These are phyloP conservation scores for Phytophthora vignae DNA, from an alignment of 352 stramenopile species.

Conservation along the genomic window DNA sequence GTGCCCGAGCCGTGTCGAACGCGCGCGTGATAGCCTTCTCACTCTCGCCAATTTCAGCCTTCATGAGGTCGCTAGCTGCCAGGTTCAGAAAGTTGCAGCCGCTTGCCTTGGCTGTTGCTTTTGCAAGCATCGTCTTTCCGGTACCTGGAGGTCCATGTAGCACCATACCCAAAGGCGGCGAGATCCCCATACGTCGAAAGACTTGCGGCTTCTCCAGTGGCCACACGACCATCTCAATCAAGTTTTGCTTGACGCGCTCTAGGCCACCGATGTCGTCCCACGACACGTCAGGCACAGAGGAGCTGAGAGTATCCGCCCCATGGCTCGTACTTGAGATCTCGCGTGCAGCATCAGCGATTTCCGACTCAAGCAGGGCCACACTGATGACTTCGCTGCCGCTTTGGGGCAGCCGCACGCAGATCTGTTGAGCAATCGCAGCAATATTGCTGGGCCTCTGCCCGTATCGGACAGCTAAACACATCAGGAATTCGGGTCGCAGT, in stretches of 20 bases:
- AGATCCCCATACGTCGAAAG: constrained; percentile 84
- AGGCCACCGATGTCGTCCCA: constrained; percentile 85
- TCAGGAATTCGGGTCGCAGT: constrained; percentile 56
- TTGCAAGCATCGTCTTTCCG: constrained; percentile 89
- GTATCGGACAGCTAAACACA: constrained; percentile 73
- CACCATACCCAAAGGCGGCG: constrained; percentile 78
- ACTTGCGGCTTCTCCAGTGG: constrained; percentile 82
- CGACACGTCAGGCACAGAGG: constrained; percentile 64
- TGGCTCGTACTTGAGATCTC: constrained; percentile 52
- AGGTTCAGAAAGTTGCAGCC: constrained; percentile 89
- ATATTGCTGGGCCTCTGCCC: constrained; percentile 85
- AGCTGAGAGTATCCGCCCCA: constrained; percentile 44
- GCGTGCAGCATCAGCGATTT: constrained; percentile 56
- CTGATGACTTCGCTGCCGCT: constrained; percentile 10
- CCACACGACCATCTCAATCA: constrained; percentile 90
- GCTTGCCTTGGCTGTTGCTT: constrained; percentile 77
- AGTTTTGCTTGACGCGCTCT: constrained; percentile 71
- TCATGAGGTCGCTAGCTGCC: constrained; percentile 81
- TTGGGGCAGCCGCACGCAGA: constrained; percentile 30
- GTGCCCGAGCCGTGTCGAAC: constrained; percentile 73
- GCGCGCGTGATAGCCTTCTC: constrained; percentile 79
- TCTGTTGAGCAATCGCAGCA: constrained; percentile 57
- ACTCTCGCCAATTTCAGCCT: constrained; percentile 84
- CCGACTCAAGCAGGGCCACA: constrained; percentile 38
- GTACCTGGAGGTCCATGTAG: constrained; percentile 83